Conservation (phyloP, 257 asterid genomes). For the Rhazya stricta region DNA sequence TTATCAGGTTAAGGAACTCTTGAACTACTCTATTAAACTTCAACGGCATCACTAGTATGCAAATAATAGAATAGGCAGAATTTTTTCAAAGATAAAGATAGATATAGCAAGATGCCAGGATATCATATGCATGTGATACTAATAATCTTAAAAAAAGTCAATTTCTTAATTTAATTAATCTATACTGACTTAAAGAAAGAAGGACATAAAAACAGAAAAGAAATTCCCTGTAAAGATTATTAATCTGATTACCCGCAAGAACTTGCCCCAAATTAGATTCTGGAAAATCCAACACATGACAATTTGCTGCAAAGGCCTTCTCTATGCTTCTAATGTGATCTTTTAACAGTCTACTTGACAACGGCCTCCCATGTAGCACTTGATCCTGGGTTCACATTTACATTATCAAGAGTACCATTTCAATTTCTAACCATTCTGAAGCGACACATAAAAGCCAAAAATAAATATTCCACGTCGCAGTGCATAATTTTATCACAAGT, state of each 20-base stretch:
- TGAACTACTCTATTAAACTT: too few relatives aligned
- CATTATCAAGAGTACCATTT: background rate
- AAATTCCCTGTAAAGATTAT: background rate
- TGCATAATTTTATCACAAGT: background rate
- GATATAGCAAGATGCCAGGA: too few relatives aligned
- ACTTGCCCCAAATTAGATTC: constrained; percentile 15
- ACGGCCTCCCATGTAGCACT: constrained; percentile 28
- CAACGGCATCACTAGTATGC: too few relatives aligned
- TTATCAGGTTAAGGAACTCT: too few relatives aligned
- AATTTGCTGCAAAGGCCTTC: constrained; percentile 12
- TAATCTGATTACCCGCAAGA: constrained; percentile 9
- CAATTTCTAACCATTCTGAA: constrained; percentile 4
- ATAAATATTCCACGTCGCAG: background rate
- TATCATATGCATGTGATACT: too few relatives aligned
- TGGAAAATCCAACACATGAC: constrained; percentile 18
- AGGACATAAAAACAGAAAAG: background rate
- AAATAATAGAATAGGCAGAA: too few relatives aligned
- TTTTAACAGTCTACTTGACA: constrained; percentile 23
- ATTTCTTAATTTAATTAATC: too few relatives aligned
- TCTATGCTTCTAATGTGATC: constrained; percentile 24
- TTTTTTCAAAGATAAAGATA: too few relatives aligned
- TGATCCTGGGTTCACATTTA: constrained; percentile 25
- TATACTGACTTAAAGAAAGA: too few relatives aligned
- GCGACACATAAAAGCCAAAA: background rate
- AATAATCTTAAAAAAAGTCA: too few relatives aligned